These are phyloP conservation scores for Pseudopyrenochaeta lycopersici DNA, from an alignment of 2,329 filamentous ascomycete genomes.

Conservation along the genomic window DNA sequence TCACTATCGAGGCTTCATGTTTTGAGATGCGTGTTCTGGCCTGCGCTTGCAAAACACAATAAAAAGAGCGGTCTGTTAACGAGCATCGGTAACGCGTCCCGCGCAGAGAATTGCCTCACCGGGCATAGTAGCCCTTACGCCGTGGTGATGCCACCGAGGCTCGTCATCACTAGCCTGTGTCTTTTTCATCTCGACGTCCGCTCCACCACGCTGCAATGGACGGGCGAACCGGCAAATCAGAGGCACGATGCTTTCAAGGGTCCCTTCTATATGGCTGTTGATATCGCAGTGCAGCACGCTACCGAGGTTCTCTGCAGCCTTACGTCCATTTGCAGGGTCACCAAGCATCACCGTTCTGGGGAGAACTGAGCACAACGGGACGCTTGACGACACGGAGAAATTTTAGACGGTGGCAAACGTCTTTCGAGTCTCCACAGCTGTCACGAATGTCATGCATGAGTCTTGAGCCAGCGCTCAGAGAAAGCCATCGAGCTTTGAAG, in stretches of 20 bases:
- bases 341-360: neutral
- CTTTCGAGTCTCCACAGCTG: neutral
- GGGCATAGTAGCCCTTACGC: slow-evolving; percentile 32
- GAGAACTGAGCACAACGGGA: neutral
- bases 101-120: slow-evolving; percentile 19
- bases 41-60: neutral
- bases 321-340: slow-evolving; percentile 13
- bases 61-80: slow-evolving; percentile 31
- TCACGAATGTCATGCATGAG: neutral
- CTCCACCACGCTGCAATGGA: slow-evolving; percentile 10
- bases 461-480: neutral
- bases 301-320: slow-evolving; percentile 17
- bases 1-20: slow-evolving; percentile 7
- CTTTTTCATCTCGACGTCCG: slow-evolving; percentile 22
- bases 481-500: neutral
- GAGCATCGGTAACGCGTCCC: slow-evolving; percentile 15
- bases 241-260: neutral
- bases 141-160: slow-evolving; percentile 33
- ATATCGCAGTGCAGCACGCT: slow-evolving; percentile 17
- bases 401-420: slow-evolving; percentile 14
- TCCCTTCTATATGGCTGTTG: slow-evolving; percentile 13
- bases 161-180: slow-evolving; percentile 27
- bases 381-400: neutral
- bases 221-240: slow-evolving; percentile 10
- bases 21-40: slow-evolving; percentile 14